Conservation (phyloP, 306 rosid species). For the Fragaria ananassa region DNA sequence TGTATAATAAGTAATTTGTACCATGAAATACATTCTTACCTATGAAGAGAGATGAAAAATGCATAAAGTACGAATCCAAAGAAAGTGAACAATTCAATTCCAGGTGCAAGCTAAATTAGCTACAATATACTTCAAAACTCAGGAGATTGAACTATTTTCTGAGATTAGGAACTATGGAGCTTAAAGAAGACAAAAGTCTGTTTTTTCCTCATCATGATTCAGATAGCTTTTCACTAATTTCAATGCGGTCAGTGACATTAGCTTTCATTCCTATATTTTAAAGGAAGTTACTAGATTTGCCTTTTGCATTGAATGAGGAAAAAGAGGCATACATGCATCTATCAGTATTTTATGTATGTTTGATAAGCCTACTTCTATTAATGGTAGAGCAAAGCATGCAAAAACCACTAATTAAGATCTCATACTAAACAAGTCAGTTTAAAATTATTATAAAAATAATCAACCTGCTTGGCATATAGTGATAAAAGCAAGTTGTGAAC, state of each 20-base stretch:
- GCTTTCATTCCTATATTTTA: not conserved
- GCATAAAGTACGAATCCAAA: not conserved
- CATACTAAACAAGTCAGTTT: not conserved
- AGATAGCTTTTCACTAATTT: not conserved
- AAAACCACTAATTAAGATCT: not conserved
- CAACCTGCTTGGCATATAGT: conserved; percentile 92
- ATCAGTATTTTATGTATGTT: not conserved
- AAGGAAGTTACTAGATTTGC: not conserved
- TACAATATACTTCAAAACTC: not conserved
- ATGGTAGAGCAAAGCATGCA: not conserved
- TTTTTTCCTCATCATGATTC: not conserved
- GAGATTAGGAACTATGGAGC: not conserved
- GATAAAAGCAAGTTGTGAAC: conserved; percentile 92
- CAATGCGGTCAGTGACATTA: not conserved
- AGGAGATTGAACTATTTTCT: not conserved
- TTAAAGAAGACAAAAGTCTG: not conserved
- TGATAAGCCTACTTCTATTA: not conserved
- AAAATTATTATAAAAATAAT: conserved; percentile 17
- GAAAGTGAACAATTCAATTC: not conserved
- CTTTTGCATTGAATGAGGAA: not conserved
- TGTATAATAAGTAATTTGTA: conserved; percentile 10
- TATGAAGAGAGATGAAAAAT: not conserved
- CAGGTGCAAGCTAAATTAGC: not conserved
- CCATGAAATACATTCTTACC: not conserved
- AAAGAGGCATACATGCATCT: not conserved